Base-by-base conservation (phyloP, 108 stramenopile species). In the Discostella pseudostelligera region DNA sequence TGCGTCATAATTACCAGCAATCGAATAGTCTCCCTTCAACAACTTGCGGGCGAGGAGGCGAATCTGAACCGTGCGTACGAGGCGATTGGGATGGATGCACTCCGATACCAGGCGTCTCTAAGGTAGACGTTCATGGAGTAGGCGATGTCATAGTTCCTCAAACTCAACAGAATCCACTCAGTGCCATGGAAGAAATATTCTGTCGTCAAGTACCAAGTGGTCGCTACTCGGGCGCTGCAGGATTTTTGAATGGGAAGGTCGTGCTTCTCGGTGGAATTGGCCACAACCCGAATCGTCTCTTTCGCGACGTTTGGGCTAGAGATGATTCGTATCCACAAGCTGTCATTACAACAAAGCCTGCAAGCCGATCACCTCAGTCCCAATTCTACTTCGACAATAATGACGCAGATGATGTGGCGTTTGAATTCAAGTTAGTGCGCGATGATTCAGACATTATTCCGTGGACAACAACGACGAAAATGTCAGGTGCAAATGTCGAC, bases 281-380 rank as follows among this genome's bases (percentile, higher is more conserved):
- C 26, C 14, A 32, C 25, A 49, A 51, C 20, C 22, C 21, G 12
- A 72, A 39, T 39, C 47, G 11, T 6, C 74, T 72, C 3, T 73
- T 72, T 58, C 37, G 66, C 17, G 90, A 94, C 62, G 81, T 83
- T 10, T 94, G 92, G 92, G 55, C 79, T 24, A 71, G 92, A 36
- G 92, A 94, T 54, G 87, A 88, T 39, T 49, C 62, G 39, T 54
- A 80, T 56, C 92, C 92, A 20, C 61, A 66, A 44, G 82, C 90
- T n/a, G 32, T 62, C 46, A 83, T 94, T 2, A 32, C 62, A 49
- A 43, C 29, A 17, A 77, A 72, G 22, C 88, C 90, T 11, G 46
- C 22, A 39, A 69, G 70, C 71, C 28, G 59, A 55, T 46, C 81
- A 35, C 62, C 84, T 32, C 80, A 81, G 36, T 69, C 54, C 6